Evolutionary conservation across 345 rosid species (phyloP).

Genomic region (Combretum micranthum): DNA sequence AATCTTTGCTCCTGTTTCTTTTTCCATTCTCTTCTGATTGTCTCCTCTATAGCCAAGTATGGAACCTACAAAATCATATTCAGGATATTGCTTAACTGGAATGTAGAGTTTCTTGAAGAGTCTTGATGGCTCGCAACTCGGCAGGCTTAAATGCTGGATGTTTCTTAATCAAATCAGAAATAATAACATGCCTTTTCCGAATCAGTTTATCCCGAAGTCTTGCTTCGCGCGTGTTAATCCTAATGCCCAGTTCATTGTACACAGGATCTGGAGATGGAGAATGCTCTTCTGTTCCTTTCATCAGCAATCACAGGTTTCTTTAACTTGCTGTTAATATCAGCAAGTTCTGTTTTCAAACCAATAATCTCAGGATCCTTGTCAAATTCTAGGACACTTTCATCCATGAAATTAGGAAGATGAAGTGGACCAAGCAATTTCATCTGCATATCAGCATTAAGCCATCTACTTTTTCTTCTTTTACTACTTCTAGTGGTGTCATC

Average conservation of each 20-base stretch:
- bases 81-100: constrained; percentile 22
- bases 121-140: constrained; percentile 6
- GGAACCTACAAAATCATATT: constrained; percentile 17
- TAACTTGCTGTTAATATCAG: constrained; percentile 13
- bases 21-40: constrained; percentile 24
- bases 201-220: constrained; percentile 11
- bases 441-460: constrained; percentile 11
- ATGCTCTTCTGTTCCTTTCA: neutral
- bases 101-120: constrained; percentile 18
- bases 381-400: neutral
- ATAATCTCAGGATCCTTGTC: constrained; percentile 15
- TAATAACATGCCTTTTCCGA: constrained; percentile 10
- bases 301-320: constrained; percentile 9
- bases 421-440: constrained; percentile 17
- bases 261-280: constrained; percentile 22
- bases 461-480: constrained; percentile 21
- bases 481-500: constrained; percentile 4
- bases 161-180: constrained; percentile 13
- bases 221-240: constrained; percentile 12
- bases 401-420: constrained; percentile 15
- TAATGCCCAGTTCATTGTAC: constrained; percentile 10
- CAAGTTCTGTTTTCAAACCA: constrained; percentile 12
- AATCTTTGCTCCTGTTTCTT: constrained; percentile 26
- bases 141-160: constrained; percentile 7
- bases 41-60: constrained; percentile 22